Conservation (phyloP, 768 basidiomycete genomes). For the Floccularia luteovirens region DNA sequence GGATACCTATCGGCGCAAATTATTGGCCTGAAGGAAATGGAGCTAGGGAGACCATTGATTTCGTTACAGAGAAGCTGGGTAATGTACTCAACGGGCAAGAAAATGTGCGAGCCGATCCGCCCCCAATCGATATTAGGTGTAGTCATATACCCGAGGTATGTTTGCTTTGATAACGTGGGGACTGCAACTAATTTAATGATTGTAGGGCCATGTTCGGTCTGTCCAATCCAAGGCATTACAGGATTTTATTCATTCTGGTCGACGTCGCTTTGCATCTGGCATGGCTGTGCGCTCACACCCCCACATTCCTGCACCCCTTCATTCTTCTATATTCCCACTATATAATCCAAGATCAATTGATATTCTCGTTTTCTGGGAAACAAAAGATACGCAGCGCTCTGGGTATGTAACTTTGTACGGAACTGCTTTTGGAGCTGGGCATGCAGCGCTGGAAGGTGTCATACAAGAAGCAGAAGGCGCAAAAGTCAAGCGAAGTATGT, state of each 20-base stretch:
- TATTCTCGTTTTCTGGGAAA: conserved; percentile 69
- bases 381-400: conserved; percentile 47
- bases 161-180: background rate
- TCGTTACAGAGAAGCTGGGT: conserved; percentile 42
- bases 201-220: conserved; percentile 8
- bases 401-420: conserved; percentile 59
- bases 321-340: conserved; percentile 69
- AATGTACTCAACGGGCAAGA: conserved; percentile 40
- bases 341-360: conserved; percentile 70
- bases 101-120: conserved; percentile 34
- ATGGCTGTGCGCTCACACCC: conserved; percentile 30
- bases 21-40: conserved; percentile 27
- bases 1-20: conserved; percentile 32
- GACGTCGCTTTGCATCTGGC: conserved; percentile 29
- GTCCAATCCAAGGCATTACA: conserved; percentile 20
- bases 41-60: conserved; percentile 35
- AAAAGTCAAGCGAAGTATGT: conserved; percentile 79
- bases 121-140: conserved; percentile 46
- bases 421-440: conserved; percentile 57
- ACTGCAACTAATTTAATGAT: background rate
- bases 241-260: conserved; percentile 44
- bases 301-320: conserved; percentile 45
- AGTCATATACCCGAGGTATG: conserved; percentile 37
- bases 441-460: conserved; percentile 55
- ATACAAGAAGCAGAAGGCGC: conserved; percentile 52